Base-by-base conservation (phyloP, 805 yeast genomes). In the Barnettozyma sp. region DNA sequence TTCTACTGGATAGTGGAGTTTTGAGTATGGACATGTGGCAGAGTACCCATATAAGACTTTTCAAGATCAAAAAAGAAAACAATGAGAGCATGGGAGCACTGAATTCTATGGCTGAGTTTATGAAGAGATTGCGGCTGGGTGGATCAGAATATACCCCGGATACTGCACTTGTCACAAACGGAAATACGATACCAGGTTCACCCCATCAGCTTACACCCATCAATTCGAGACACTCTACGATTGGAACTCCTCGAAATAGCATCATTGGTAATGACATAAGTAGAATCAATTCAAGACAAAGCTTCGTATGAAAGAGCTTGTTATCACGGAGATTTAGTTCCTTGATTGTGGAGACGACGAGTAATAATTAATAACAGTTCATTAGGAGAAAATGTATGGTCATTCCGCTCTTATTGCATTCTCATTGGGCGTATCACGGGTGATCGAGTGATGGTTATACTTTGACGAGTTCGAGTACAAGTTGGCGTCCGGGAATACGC, bases 401-500 rank as follows among this genome's bases (percentile, higher is more conserved):
- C n/a, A n/a, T n/a, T n/a, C n/a, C n/a, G n/a, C n/a, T n/a, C n/a
- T n/a, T n/a, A n/a, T n/a, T n/a, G n/a, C n/a, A n/a, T n/a, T n/a
- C n/a, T n/a, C n/a, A n/a, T n/a, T n/a, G n/a, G n/a, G n/a, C n/a
- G n/a, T n/a, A n/a, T n/a, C n/a, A n/a, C n/a, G n/a, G n/a, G n/a
- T n/a, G n/a, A n/a, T n/a, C n/a, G n/a, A n/a, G n/a, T n/a, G n/a
- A n/a, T n/a, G n/a, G n/a, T n/a, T n/a, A 44, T 17, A 33, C 10
- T 22, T 32, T 43, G 7, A 43, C 43, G 10, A 70, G 48, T 42
- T 59, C 62, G 16, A 76, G 62, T 2, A 82, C 55, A 35, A 82
- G 52, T 52, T 82, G 92, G 41, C 82, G 62, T 2, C 78, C 84
- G 3, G 68, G 58, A 10, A 71, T 66, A 37, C 58, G 58, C 0